Evolutionary conservation across 202 grass and related monocot genomes (phyloP).

Genomic region (Schoenoplectus tabernaemontani): DNA sequence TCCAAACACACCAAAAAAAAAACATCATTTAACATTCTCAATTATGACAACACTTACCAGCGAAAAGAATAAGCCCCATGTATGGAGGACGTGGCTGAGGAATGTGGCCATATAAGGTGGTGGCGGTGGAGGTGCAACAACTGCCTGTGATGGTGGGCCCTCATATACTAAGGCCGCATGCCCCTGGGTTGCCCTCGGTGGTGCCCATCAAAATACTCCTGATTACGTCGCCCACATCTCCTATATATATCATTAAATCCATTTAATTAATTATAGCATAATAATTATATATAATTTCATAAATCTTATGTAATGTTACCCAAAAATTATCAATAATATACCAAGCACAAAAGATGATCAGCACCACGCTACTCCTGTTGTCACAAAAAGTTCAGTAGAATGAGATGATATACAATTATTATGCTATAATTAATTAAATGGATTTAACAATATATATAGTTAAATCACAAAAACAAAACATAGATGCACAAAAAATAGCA

Average conservation of each 20-base stretch:
- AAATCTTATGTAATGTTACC: neutral
- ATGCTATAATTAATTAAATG: neutral
- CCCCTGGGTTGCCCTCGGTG: slow-evolving; percentile 37
- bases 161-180: slow-evolving; percentile 38
- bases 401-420: neutral
- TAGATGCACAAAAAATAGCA: no score
- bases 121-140: slow-evolving; percentile 22
- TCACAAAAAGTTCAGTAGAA: neutral
- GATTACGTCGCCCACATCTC: slow-evolving; percentile 29
- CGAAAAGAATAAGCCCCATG: slow-evolving; percentile 42
- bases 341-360: neutral
- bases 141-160: slow-evolving; percentile 25
- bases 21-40: slow-evolving; percentile 21
- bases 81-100: slow-evolving; percentile 44
- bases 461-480: no score
- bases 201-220: slow-evolving; percentile 39
- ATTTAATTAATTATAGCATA: no score
- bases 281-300: no score
- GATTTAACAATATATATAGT: slow-evolving; percentile 10
- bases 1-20: neutral
- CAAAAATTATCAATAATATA: neutral
- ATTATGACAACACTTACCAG: slow-evolving; percentile 42
- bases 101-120: slow-evolving; percentile 38
- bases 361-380: neutral
- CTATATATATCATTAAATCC: neutral